Evolutionary conservation across 83 land plant genomes (phyloP), one percentile per base, ranked within the genome.

Genomic region (Larix sibirica): DNA sequence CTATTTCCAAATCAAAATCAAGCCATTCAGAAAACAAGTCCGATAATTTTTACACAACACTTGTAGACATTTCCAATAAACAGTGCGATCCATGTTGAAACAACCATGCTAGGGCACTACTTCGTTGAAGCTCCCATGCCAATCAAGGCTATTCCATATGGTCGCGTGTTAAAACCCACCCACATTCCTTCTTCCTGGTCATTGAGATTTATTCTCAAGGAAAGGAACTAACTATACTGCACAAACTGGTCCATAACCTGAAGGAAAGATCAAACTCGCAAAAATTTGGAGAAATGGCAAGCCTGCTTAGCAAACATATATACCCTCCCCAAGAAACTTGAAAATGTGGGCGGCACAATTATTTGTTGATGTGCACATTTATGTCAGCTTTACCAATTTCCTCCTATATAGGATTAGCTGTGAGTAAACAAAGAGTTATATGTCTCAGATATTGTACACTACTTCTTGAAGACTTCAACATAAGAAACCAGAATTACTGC

Each of bases 371-470:
- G 36, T 26, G 28, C 12, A 26, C 69, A 66, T 66, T 66, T 24
- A 54, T 54, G 69, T 6, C 69, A 21, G 33, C 28, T 12, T 21
- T 73, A 58, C 79, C 60, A 50, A 47, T 31, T 76, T 50, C 61
- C 79, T 24, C 21, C 77, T 21, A 50, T 73, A 73, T 73, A 73
- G 23, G 54, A 40, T 76, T 76, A 76, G 60, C 79, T 76, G 79
- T 76, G 28, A 76, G 26, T 50, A 76, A 76, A 18, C 58, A 76
- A 36, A 76, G 79, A 76, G 79, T 76, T 76, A 76, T 17, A 47
- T 4, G 60, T 47, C 79, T 76, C 79, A 76, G 79, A 50, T 76
- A 76, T 54, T 4, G 60, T 76, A 76, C 79, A 76, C 79, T 76
- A 60, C 79, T 76, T 73, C 24, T 50, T 71, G 50, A 75, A 50